phyloP scores from a whole-genome alignment of 2,329 filamentous ascomycete genomes.

The Thelonectria olida region DNA sequence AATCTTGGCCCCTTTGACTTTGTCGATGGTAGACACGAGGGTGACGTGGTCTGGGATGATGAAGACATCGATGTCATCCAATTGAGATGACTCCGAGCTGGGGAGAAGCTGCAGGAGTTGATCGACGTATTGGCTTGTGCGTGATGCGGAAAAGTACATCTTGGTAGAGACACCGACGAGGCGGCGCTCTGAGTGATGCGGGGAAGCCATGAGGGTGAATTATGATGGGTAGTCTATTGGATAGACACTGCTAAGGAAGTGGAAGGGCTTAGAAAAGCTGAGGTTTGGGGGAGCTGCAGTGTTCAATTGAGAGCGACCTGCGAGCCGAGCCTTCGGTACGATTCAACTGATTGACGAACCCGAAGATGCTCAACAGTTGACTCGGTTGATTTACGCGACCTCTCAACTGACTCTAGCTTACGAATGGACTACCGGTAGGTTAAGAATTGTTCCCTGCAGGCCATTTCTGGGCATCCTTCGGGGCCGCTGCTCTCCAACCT shows the following conservation, averaged over 20 bases:
- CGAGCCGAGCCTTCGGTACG: not conserved
- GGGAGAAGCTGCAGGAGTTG: constrained; percentile 58
- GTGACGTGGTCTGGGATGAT: constrained; percentile 82
- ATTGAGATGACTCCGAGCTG: constrained; percentile 50
- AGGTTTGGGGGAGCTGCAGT: not conserved
- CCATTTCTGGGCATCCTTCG: constrained; percentile 15
- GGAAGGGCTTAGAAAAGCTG: not conserved
- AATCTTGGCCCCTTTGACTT: constrained; percentile 53
- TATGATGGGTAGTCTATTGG: too few relatives aligned
- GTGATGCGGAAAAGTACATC: constrained; percentile 79
- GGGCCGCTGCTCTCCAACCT: not conserved
- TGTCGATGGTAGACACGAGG: constrained; percentile 61
- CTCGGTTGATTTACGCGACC: not conserved
- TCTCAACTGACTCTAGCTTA: not conserved
- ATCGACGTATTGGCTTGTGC: constrained; percentile 66
- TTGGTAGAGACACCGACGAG: constrained; percentile 80
- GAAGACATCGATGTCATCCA: constrained; percentile 73
- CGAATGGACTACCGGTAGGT: not conserved
- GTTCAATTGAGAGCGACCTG: not conserved
- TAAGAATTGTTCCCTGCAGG: not conserved
- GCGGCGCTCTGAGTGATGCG: constrained; percentile 55
- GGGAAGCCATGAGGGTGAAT: constrained; percentile 32
- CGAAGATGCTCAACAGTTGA: not conserved
- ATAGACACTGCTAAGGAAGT: too few relatives aligned
- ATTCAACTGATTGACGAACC: not conserved